phyloP scores from a whole-genome alignment of 2,329 filamentous ascomycete genomes.

The Alternaria solani region DNA sequence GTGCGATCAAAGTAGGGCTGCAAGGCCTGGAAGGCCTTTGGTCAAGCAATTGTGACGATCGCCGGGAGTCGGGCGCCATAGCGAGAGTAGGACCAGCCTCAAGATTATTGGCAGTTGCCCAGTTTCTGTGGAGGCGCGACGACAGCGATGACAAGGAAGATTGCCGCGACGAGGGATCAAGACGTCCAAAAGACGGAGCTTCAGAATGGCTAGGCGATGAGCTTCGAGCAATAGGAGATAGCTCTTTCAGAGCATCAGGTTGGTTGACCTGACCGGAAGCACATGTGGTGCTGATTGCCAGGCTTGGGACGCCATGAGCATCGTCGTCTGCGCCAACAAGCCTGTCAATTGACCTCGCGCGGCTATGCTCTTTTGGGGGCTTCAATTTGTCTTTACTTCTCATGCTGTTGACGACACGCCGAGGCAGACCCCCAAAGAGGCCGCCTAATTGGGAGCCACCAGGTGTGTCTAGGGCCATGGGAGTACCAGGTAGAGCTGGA shows the following conservation, averaged over 20 bases:
- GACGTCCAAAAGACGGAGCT: constrained; percentile 25
- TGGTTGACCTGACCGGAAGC: constrained; percentile 68
- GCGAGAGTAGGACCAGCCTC: constrained; percentile 33
- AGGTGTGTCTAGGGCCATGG: constrained; percentile 53
- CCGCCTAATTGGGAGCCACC: constrained; percentile 54
- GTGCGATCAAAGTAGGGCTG: constrained; percentile 23
- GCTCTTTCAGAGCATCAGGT: constrained; percentile 56
- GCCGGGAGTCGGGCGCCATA: constrained; percentile 22
- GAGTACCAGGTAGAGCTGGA: constrained; percentile 56
- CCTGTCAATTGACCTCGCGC: constrained; percentile 71
- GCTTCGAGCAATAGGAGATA: constrained; percentile 46
- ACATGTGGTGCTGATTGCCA: constrained; percentile 68
- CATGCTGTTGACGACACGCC: constrained; percentile 57
- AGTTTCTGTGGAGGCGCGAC: constrained; percentile 40
- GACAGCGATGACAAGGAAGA: constrained; percentile 52
- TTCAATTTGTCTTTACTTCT: constrained; percentile 50
- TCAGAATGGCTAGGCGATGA: constrained; percentile 58
- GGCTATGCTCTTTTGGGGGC: constrained; percentile 57
- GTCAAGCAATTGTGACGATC: constrained; percentile 3
- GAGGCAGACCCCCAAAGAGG: constrained; percentile 57
- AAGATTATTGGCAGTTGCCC: constrained; percentile 35
- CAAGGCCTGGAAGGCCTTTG: constrained; percentile 9
- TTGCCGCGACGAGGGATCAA: constrained; percentile 46
- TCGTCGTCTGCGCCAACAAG: constrained; percentile 66
- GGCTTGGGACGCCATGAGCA: constrained; percentile 69